Evolutionary conservation across 805 yeast species (phyloP).

Genomic region (Candida golubevii): DNA sequence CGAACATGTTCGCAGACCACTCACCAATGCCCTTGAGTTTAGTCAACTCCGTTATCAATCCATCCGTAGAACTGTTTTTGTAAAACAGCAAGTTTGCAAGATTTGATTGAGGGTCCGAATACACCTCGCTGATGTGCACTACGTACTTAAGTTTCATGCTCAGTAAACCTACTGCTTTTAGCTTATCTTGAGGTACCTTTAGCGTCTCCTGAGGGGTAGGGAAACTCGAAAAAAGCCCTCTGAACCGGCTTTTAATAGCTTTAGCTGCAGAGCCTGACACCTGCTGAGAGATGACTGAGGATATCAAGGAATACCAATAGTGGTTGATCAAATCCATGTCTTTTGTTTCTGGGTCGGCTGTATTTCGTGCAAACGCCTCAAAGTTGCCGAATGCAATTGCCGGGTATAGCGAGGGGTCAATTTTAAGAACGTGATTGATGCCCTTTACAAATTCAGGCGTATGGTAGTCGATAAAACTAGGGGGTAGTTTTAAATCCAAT

Average conservation of each 20-base stretch:
- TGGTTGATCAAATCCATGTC: conserved; percentile 19
- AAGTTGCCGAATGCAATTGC: conserved; percentile 29
- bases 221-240: conserved; percentile 25
- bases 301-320: conserved; percentile 36
- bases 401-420: conserved; percentile 35
- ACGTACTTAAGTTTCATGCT: conserved; percentile 62
- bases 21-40: conserved; percentile 68
- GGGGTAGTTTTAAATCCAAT: conserved; percentile 22
- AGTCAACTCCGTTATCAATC: conserved; percentile 45
- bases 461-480: conserved; percentile 26
- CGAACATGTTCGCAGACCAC: conserved; percentile 91
- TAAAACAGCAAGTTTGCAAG: conserved; percentile 36
- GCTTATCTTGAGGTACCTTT: conserved; percentile 37
- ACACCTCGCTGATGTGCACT: conserved; percentile 49
- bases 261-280: conserved; percentile 78
- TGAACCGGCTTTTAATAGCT: conserved; percentile 52
- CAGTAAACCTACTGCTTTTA: conserved; percentile 68
- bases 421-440: conserved; percentile 22
- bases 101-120: conserved; percentile 35
- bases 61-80: conserved; percentile 35
- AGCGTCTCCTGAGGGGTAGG: conserved; percentile 53
- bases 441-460: conserved; percentile 33
- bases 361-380: conserved; percentile 16
- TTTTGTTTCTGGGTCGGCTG: background rate
- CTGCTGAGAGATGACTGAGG: conserved; percentile 63